Evolutionary conservation across 352 stramenopile genomes (phyloP), one percentile per base, ranked within the genome.

Genomic region (Phytopythium oedochilum): DNA sequence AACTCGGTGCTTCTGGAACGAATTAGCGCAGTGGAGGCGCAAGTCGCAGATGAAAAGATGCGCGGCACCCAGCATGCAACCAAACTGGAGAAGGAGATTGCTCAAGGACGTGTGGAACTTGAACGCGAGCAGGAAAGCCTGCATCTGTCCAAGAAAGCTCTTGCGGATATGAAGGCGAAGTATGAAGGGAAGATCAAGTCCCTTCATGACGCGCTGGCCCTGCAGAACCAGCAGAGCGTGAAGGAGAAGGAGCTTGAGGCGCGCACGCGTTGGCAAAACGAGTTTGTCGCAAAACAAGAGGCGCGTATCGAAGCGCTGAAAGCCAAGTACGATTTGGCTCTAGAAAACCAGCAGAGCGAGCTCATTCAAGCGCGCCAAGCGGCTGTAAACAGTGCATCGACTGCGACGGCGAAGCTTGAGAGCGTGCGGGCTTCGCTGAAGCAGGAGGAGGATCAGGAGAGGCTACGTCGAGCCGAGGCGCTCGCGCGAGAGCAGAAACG

Each of bases 271-370:
- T 91, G 81, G 81, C 74, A 91, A 32, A 88, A 86, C 26, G 76
- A 89, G 2, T 86, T 89, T 52, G 67, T 75, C 5, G 64, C 73
- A 2, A 81, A 84, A 39, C 81, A 91, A 65, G 81, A 91, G n/a
- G 76, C 78, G 1, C 57, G 75, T 1, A 81, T 91, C 14, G 74
- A 91, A 26, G 59, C 76, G 12, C 51, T 91, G 1, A 91, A 89
- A 32, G 63, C 60, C 11, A 91, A 91, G 51, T 91, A 89, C 45
- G 81, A 91, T 43, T 64, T 61, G 23, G 76, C 74, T 23, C 59
- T 91, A 4, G 76, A 86, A 50, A 70, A 61, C 1, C 81, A 91
- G 38, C 78, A 84, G 40, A 15, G 55, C 14, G 81, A 91, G 36
- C 56, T 91, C 0, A 43, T 83, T 36, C 63, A 59, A 29, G 74